Conservation (phyloP, 805 yeast species). For the Candida tammaniensis region DNA sequence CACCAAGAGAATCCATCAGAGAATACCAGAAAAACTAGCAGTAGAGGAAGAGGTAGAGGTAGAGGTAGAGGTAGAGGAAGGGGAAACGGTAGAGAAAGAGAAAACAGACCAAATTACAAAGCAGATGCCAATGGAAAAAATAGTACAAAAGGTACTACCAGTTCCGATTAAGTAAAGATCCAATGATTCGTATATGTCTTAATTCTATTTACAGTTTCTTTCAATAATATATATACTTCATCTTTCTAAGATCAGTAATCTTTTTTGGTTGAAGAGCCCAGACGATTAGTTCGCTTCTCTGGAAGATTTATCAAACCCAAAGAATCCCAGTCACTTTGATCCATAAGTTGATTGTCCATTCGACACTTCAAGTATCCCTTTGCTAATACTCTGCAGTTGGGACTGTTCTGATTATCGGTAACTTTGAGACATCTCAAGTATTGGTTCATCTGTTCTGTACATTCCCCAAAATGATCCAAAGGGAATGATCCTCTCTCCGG, state of each 20-base stretch:
- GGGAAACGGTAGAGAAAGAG: conserved; percentile 5
- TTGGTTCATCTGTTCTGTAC: conserved; percentile 68
- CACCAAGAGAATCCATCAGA: not conserved
- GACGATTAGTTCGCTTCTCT: too few relatives aligned
- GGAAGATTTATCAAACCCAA: conserved; percentile 42
- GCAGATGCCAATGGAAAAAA: too few relatives aligned
- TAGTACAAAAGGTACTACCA: too few relatives aligned
- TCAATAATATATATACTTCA: too few relatives aligned
- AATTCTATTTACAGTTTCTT: too few relatives aligned
- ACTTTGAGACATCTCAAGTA: conserved; percentile 77
- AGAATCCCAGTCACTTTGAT: conserved; percentile 41
- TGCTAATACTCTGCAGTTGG: conserved; percentile 85
- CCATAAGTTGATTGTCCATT: conserved; percentile 68
- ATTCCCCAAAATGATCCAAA: conserved; percentile 82
- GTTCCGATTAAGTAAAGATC: too few relatives aligned
- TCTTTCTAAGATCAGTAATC: too few relatives aligned
- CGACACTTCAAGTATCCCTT: conserved; percentile 80
- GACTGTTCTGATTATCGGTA: conserved; percentile 80
- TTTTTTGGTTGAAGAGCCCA: too few relatives aligned
- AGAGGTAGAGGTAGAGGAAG: conserved; percentile 15
- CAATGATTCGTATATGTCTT: too few relatives aligned
- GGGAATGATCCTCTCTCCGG: conserved; percentile 98
- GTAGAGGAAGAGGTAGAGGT: conserved; percentile 9
- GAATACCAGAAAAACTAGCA: not conserved
- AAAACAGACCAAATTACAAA: too few relatives aligned